Conservation (phyloP, 352 stramenopile species). For the Globisporangium cystogenes region DNA sequence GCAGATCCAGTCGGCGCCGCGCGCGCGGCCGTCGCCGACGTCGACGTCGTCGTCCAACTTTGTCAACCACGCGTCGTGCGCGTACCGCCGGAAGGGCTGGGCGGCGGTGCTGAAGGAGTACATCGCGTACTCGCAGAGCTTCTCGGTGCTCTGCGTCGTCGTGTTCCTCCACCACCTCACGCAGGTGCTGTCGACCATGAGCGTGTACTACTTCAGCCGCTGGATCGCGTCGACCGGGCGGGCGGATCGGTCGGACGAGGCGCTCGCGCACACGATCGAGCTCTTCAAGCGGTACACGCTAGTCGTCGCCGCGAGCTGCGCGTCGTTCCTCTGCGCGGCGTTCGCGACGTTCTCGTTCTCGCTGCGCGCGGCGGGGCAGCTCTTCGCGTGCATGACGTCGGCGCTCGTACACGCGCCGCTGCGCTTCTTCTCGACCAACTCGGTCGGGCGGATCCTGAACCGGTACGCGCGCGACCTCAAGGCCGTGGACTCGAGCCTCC, state of each 20-base stretch:
- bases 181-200: constrained; percentile 22
- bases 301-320: constrained; percentile 27
- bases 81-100: constrained; percentile 13
- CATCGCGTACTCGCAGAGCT: constrained; percentile 24
- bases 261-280: constrained; percentile 3
- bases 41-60: constrained; percentile 2
- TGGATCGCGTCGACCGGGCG: constrained; percentile 23
- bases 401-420: constrained; percentile 33
- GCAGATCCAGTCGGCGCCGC: constrained; percentile 15
- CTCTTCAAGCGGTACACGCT: constrained; percentile 20
- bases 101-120: constrained; percentile 23
- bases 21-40: background rate
- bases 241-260: background rate
- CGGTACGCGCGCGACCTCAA: constrained; percentile 25
- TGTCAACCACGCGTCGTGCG: constrained; percentile 9
- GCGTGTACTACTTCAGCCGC: constrained; percentile 31
- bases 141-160: constrained; percentile 19
- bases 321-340: constrained; percentile 23
- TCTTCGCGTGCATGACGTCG: constrained; percentile 41
- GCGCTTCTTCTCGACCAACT: constrained; percentile 38
- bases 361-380: constrained; percentile 20
- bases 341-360: constrained; percentile 27
- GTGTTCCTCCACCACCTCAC: constrained; percentile 26
- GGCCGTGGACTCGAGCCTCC: constrained; percentile 35
- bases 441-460: constrained; percentile 40